A percentile compares a stretch with the other conserved stretches of the same genome.
Conservation (phyloP, 495 filamentous ascomycete genomes). For the Xylaria telfairii region DNA sequence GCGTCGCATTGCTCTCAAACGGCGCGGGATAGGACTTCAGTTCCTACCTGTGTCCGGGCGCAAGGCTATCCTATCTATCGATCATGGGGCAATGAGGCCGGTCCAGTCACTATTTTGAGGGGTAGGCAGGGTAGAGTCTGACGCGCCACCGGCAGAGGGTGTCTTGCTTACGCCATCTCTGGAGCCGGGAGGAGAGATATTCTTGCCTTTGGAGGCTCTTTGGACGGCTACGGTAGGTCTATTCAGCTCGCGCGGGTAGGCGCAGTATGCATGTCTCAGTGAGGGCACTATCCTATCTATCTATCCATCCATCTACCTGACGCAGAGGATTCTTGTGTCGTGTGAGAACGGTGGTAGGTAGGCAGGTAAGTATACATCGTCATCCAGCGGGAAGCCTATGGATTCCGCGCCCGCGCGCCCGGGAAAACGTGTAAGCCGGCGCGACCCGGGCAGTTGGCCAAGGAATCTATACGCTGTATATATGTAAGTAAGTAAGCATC, state of each 20-base stretch:
- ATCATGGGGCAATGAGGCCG: no score
- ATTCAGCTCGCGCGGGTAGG: background rate
- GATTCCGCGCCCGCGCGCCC: conserved; percentile 2
- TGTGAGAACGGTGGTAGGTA: background rate
- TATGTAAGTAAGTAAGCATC: background rate
- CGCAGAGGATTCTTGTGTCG: background rate
- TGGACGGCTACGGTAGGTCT: background rate
- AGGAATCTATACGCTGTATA: background rate
- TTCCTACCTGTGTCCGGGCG: background rate
- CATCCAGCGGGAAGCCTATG: background rate
- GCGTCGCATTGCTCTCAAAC: background rate
- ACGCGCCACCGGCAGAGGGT: no score
- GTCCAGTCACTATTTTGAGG: no score
- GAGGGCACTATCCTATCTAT: background rate
- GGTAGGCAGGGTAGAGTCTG: background rate
- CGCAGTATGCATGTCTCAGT: background rate
- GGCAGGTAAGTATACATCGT: background rate
- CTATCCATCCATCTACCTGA: background rate
- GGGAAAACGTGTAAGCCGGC: background rate
- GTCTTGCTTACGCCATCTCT: no score
- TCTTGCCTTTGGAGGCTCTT: background rate
- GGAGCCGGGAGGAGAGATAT: no score
- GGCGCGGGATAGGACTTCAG: no score
- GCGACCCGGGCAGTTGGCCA: background rate
- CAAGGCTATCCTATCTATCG: no score